Percentiles rank a stretch among this genome's conserved stretches.
phyloP scores from a whole-genome alignment of 345 rosid genomes.

The Salix suchowensis region DNA sequence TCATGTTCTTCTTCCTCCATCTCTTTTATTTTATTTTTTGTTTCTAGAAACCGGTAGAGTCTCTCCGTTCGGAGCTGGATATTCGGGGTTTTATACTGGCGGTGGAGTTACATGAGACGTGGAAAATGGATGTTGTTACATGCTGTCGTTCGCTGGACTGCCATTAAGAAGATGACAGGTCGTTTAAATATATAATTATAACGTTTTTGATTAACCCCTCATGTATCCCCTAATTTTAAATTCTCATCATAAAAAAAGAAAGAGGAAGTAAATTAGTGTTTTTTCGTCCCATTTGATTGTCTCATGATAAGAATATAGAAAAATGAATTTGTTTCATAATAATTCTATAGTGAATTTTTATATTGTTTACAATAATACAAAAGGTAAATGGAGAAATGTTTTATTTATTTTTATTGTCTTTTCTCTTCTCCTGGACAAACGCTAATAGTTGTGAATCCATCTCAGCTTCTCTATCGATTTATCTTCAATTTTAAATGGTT shows the following conservation, averaged over 20 bases:
- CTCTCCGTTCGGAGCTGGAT: neutral
- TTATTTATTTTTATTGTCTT: too few relatives aligned
- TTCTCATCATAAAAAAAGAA: neutral
- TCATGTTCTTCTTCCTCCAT: slow-evolving; percentile 97
- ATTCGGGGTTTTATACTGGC: neutral
- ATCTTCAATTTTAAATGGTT: too few relatives aligned
- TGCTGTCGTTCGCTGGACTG: neutral
- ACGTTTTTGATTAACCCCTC: neutral
- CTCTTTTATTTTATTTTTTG: neutral
- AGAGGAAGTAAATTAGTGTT: too few relatives aligned
- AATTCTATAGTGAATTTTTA: too few relatives aligned
- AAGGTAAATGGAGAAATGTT: too few relatives aligned
- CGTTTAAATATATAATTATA: neutral
- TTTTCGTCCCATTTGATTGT: too few relatives aligned
- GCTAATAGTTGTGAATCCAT: too few relatives aligned
- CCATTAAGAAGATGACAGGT: neutral
- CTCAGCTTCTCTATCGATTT: too few relatives aligned
- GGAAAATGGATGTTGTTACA: neutral
- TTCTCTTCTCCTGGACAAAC: too few relatives aligned
- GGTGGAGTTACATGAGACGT: neutral
- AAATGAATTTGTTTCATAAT: too few relatives aligned
- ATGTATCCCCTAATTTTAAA: neutral
- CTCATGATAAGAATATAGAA: too few relatives aligned
- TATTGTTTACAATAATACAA: too few relatives aligned
- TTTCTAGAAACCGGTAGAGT: neutral